Base-by-base conservation (phyloP, 2,329 filamentous ascomycete species). In the Colletotrichum sp. region DNA sequence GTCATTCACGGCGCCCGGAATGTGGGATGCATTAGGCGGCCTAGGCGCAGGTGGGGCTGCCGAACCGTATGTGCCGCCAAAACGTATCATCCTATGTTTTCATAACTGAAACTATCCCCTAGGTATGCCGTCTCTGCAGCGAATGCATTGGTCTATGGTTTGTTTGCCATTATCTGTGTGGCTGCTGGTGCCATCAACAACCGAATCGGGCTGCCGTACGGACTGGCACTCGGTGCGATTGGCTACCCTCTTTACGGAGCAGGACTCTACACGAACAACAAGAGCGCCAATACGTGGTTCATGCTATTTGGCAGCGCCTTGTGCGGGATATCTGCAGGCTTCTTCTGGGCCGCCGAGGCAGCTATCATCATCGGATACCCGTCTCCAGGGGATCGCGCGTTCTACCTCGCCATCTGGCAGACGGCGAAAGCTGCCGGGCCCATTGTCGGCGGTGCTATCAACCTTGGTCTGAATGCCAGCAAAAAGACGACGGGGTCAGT, bases 361-460 rank as follows among this genome's bases (percentile, higher is more conserved):
- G 84, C 84, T 3, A 85, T 85, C 34, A 83, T 82, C 0, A 88
- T 94, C 8, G 87, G 89, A 0, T 95, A 95, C 77, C 92, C 93
- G 0, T 72, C 69, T 12, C 69, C 69, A 6, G 62, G 69, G 34
- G 69, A 67, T 59, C 62, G 62, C 24, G 69, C 69, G 32, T 72
- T 72, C 26, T 72, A 72, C 34, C 69, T 72, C 8, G 62, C 62
- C 7, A 59, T 72, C 32, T 72, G 49, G 69, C 69, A 72, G 24
- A 72, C 62, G 18, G 69, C 62, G 16, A 72, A 72, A 34, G 69
- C 69, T 6, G 69, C 69, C n/a, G 69, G 69, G 13, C 69, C 69
- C 13, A 72, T 93, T 13, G 81, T 94, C 0, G 93, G 93, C 2
- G 93, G 93, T 7, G 92, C 92, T 1, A 92, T 95, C 79, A 94